Percentiles rank a stretch among this genome's conserved stretches.
These are phyloP conservation scores for Corchorus olitorius DNA, from an alignment of 345 rosid species.

Conservation along the genomic window DNA sequence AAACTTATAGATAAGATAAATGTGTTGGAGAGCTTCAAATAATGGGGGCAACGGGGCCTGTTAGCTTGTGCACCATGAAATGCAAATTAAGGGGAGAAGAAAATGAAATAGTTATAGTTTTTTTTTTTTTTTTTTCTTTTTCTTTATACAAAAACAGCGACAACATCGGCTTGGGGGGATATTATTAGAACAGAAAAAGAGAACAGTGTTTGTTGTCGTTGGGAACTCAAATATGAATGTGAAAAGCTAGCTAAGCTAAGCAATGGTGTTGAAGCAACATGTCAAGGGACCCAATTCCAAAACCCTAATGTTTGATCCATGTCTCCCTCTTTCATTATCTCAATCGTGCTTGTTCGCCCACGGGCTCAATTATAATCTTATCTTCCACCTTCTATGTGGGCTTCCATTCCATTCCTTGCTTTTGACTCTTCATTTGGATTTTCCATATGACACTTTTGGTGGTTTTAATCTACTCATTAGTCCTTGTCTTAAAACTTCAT, in stretches of 20 bases:
- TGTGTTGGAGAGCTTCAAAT: too few relatives aligned
- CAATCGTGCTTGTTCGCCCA: slow-evolving; percentile 21
- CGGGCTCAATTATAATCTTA: slow-evolving; percentile 27
- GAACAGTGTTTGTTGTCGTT: not conserved
- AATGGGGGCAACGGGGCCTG: too few relatives aligned
- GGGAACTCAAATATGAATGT: slow-evolving; percentile 11
- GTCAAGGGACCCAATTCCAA: slow-evolving; percentile 25
- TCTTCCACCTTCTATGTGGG: slow-evolving; percentile 32
- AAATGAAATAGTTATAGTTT: too few relatives aligned
- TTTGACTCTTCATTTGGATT: slow-evolving; percentile 35
- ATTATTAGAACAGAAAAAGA: too few relatives aligned
- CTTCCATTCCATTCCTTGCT: not conserved
- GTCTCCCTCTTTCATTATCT: slow-evolving; percentile 22
- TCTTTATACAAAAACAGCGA: too few relatives aligned
- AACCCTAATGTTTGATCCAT: slow-evolving; percentile 29
- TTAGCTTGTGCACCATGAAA: too few relatives aligned
- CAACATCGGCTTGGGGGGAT: too few relatives aligned
- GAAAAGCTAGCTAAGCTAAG: not conserved
- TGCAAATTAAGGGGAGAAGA: too few relatives aligned
- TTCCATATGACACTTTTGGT: not conserved
- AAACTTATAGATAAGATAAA: too few relatives aligned
- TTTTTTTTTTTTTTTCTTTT: too few relatives aligned
- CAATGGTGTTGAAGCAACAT: not conserved
- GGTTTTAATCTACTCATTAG: slow-evolving; percentile 3
- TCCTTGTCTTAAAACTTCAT: not conserved